phyloP scores from a whole-genome alignment of 768 basidiomycete species.

The Saitozyma podzolica region DNA sequence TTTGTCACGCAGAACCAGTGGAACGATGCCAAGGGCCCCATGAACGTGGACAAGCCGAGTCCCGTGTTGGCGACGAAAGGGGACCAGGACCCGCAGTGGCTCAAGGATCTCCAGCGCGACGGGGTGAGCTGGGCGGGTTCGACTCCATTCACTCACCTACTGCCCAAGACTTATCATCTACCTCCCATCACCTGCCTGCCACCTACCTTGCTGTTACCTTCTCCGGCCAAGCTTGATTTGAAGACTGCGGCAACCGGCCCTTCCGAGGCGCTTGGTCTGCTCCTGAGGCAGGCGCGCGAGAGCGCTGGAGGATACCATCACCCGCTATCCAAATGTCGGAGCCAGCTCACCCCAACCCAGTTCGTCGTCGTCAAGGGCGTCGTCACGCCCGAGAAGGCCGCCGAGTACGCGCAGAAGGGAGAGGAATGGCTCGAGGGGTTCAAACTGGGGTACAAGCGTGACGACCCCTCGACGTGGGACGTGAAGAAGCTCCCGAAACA shows the following conservation, averaged over 20 bases:
- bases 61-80: background rate
- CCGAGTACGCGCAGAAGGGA: constrained; percentile 26
- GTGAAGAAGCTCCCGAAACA: constrained; percentile 15
- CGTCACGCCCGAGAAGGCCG: constrained; percentile 3
- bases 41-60: constrained; percentile 1
- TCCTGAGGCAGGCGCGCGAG: background rate
- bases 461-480: constrained; percentile 32
- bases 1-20: constrained; percentile 3
- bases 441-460: constrained; percentile 31
- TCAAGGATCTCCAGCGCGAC: constrained; percentile 9
- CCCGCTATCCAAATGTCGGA: background rate
- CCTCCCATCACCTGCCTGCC: too few species aligned
- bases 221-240: too few species aligned
- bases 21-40: constrained; percentile 8
- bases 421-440: constrained; percentile 34
- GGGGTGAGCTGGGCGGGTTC: background rate
- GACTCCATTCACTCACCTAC: background rate
- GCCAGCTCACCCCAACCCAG: background rate
- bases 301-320: background rate
- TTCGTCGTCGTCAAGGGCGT: constrained; percentile 8
- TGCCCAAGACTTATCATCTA: too few species aligned
- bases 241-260: too few species aligned
- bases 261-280: background rate
- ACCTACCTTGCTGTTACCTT: too few species aligned
- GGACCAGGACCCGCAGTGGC: constrained; percentile 1